Conservation (phyloP, 768 basidiomycete species). For the Lactifluus piperatus region DNA sequence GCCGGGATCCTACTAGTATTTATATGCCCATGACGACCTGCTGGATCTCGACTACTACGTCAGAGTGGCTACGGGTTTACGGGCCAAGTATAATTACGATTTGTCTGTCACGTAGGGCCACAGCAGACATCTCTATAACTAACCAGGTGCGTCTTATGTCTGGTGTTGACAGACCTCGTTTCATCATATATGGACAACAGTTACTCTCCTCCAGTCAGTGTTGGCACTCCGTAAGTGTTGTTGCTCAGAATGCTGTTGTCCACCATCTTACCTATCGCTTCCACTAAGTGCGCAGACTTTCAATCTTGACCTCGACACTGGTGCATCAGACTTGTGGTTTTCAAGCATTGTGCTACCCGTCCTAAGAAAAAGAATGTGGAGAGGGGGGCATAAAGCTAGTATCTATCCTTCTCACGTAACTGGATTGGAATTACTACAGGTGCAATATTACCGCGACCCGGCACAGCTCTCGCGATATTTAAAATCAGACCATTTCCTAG, state of each 20-base stretch:
- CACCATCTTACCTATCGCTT: too few relatives aligned
- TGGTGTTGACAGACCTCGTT: neutral
- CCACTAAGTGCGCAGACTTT: too few relatives aligned
- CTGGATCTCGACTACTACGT: neutral
- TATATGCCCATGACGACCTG: slow-evolving; percentile 36
- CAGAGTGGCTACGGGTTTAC: neutral
- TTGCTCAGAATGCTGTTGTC: neutral
- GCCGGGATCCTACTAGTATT: slow-evolving; percentile 26
- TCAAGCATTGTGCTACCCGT: too few relatives aligned
- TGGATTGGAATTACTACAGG: slow-evolving; percentile 35
- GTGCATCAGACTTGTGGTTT: too few relatives aligned
- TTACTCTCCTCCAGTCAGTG: slow-evolving; percentile 44
- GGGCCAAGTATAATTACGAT: slow-evolving; percentile 38
- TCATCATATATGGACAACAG: slow-evolving; percentile 36
- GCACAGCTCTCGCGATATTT: slow-evolving; percentile 50
- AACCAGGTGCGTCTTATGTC: slow-evolving; percentile 40
- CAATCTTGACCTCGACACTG: too few relatives aligned
- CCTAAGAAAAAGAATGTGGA: too few relatives aligned
- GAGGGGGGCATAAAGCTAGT: too few relatives aligned
- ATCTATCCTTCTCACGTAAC: too few relatives aligned
- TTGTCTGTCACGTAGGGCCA: slow-evolving; percentile 30
- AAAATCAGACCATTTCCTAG: slow-evolving; percentile 52
- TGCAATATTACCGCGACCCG: slow-evolving; percentile 82
- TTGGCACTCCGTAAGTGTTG: slow-evolving; percentile 44
- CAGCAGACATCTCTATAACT: slow-evolving; percentile 32